Evolutionary conservation across 129 eudicot species (phyloP).

Genomic region (Flaveria brownii): DNA sequence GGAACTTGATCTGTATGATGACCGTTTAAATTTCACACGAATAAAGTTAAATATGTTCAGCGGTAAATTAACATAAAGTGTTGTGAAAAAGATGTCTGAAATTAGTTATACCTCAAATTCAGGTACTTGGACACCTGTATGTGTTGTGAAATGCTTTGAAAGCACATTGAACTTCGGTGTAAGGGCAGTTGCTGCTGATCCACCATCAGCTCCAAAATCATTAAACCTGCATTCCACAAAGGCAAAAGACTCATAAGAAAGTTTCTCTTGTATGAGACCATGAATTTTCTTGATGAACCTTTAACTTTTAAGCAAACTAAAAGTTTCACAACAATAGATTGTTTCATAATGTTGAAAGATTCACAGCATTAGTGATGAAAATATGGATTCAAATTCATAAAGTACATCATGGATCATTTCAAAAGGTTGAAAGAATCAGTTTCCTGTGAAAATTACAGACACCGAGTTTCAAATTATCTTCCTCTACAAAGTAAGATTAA

Average conservation of each 20-base stretch:
- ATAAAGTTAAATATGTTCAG: neutral
- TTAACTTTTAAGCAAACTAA: neutral
- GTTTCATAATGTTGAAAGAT: neutral
- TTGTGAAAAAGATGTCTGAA: neutral
- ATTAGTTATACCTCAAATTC: conserved; percentile 53
- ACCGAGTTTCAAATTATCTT: neutral
- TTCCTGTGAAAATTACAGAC: neutral
- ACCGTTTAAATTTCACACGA: neutral
- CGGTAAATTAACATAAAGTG: neutral
- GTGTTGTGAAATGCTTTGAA: conserved; percentile 61
- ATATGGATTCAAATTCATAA: neutral
- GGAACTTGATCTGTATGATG: conserved; percentile 56
- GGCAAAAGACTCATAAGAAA: neutral
- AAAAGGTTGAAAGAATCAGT: neutral
- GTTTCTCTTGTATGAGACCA: neutral
- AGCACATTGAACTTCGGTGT: conserved; percentile 61
- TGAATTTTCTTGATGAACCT: neutral
- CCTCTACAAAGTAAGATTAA: no score
- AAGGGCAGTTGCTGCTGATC: conserved; percentile 69
- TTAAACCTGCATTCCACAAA: conserved; percentile 46
- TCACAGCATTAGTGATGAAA: neutral
- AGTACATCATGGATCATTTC: neutral
- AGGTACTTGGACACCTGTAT: conserved; percentile 69
- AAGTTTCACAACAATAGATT: neutral
- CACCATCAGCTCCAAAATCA: conserved; percentile 82